These are phyloP conservation scores for Posidonia oceanica DNA, from an alignment of 116 monocot species.

Conservation along the genomic window DNA sequence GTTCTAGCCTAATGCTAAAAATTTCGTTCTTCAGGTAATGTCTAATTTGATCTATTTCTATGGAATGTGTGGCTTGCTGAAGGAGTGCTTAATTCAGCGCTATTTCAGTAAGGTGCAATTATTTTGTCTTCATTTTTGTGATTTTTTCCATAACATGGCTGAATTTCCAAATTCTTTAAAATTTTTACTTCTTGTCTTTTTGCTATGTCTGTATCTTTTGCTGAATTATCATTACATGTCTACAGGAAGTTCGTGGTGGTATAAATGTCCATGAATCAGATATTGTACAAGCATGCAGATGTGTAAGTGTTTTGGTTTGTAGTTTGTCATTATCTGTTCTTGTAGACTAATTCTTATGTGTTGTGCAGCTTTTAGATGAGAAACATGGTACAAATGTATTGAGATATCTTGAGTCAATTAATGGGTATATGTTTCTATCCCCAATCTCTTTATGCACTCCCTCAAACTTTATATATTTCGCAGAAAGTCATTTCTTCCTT, in stretches of 20 bases:
- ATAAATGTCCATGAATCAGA: constrained; percentile 31
- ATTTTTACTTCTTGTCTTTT: background rate
- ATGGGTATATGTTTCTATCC: constrained; percentile 13
- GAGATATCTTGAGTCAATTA: constrained; percentile 33
- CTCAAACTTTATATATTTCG: background rate
- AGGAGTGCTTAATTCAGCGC: constrained; percentile 66
- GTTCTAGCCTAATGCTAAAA: background rate
- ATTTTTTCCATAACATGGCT: background rate
- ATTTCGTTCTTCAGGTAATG: constrained; percentile 35
- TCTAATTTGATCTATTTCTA: constrained; percentile 83
- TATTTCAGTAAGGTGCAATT: constrained; percentile 83
- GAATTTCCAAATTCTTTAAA: background rate
- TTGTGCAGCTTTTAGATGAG: constrained; percentile 30
- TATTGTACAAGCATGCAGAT: constrained; percentile 45
- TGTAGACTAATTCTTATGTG: background rate
- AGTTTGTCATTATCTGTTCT: background rate
- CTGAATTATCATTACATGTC: background rate
- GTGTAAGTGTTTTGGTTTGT: constrained; percentile 22
- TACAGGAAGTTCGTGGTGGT: constrained; percentile 36
- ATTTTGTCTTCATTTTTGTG: background rate
- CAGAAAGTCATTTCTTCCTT: background rate
- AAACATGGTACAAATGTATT: constrained; percentile 19
- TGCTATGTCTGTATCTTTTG: background rate
- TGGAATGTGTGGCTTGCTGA: constrained; percentile 77
- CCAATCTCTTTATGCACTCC: background rate